Percentiles rank a stretch among this genome's conserved stretches.
Evolutionary conservation across 768 basidiomycete genomes (phyloP).

Genomic region (Mycena polygramma): DNA sequence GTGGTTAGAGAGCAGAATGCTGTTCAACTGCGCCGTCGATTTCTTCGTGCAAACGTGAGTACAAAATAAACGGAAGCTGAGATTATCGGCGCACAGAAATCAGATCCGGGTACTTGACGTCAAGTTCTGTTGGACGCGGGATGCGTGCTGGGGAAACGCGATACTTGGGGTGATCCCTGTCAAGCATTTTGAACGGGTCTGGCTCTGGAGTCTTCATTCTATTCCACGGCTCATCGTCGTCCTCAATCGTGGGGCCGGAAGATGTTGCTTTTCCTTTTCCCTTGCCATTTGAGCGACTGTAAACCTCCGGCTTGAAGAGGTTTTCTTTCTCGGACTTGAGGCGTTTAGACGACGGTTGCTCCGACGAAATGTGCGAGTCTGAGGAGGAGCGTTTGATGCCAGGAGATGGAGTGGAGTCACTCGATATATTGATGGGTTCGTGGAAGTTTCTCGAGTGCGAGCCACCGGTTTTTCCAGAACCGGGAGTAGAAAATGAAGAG

Average conservation of each 20-base stretch:
- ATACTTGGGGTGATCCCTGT: constrained; percentile 41
- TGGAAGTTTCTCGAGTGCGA: constrained; percentile 22
- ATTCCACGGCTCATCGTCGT: constrained; percentile 43
- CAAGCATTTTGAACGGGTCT: constrained; percentile 45
- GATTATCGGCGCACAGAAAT: constrained; percentile 38
- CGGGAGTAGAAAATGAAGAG: constrained; percentile 61
- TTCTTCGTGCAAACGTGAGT: constrained; percentile 42
- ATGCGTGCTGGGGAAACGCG: constrained; percentile 5
- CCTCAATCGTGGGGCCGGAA: not conserved
- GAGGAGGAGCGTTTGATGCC: constrained; percentile 58
- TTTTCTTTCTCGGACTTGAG: constrained; percentile 58
- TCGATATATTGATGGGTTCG: constrained; percentile 51
- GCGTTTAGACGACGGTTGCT: constrained; percentile 50
- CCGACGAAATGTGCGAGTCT: constrained; percentile 49
- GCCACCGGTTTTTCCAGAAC: constrained; percentile 49
- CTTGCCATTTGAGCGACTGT: constrained; percentile 25
- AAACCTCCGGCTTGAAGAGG: constrained; percentile 15
- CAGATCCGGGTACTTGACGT: constrained; percentile 44
- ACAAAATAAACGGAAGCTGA: not conserved
- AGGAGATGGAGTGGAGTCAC: constrained; percentile 52
- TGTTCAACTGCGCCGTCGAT: constrained; percentile 45
- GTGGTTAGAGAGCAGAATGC: constrained; percentile 47
- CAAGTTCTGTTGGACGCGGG: constrained; percentile 21
- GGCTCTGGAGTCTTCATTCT: constrained; percentile 37
- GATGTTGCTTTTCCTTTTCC: constrained; percentile 33